These are phyloP conservation scores for Boletus pseudo-olivaceus DNA, from an alignment of 768 basidiomycete genomes.

Conservation along the genomic window DNA sequence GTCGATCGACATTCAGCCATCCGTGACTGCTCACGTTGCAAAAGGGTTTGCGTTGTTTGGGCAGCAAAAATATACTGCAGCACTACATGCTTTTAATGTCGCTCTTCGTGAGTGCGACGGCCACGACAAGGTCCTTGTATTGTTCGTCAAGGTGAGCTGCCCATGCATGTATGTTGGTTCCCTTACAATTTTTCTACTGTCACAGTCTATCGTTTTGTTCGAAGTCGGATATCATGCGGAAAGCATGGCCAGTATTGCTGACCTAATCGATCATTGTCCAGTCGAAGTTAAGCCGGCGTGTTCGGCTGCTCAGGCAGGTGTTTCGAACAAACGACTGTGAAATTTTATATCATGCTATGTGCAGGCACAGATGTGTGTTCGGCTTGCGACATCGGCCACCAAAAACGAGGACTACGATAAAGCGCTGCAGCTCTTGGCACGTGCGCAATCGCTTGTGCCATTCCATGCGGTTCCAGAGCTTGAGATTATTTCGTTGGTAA, in stretches of 20 bases:
- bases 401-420: background rate
- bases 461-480: background rate
- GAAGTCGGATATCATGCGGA: slow-evolving; percentile 10
- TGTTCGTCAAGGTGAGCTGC: slow-evolving; percentile 1
- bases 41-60: slow-evolving; percentile 10
- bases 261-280: slow-evolving; percentile 1
- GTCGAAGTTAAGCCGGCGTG: background rate
- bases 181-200: background rate
- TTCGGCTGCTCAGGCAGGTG: slow-evolving; percentile 3
- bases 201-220: slow-evolving; percentile 6
- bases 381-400: background rate
- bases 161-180: no score
- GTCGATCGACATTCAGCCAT: slow-evolving; percentile 10
- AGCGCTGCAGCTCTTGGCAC: background rate
- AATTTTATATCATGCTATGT: background rate
- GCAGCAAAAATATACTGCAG: slow-evolving; percentile 1
- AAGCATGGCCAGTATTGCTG: slow-evolving; percentile 8
- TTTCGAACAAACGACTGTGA: background rate
- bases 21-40: slow-evolving; percentile 4
- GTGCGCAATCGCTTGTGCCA: slow-evolving; percentile 2
- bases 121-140: slow-evolving; percentile 2
- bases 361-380: slow-evolving; percentile 6
- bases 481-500: slow-evolving; percentile 1
- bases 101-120: slow-evolving; percentile 8
- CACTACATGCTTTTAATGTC: slow-evolving; percentile 1